Conservation (phyloP, 2,329 filamentous ascomycete species). For the Clarireedia sp. region DNA sequence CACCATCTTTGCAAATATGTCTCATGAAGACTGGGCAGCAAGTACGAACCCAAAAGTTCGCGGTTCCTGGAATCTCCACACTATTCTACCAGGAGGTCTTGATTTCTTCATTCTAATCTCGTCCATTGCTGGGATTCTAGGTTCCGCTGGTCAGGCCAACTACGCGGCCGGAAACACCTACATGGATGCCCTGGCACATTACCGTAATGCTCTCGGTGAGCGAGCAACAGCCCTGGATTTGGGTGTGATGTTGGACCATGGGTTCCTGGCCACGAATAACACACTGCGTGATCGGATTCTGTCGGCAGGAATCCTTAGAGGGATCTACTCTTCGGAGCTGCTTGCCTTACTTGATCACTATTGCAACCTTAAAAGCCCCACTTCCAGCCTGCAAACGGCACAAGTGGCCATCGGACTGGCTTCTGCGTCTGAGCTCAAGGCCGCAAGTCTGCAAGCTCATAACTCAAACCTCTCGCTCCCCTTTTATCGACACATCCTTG, state of each 20-base stretch:
- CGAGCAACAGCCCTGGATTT: slow-evolving; percentile 13
- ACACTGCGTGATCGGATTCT: neutral
- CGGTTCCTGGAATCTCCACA: slow-evolving; percentile 19
- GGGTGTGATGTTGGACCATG: slow-evolving; percentile 6
- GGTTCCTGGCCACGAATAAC: neutral
- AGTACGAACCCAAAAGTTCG: slow-evolving; percentile 31
- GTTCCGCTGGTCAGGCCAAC: slow-evolving; percentile 8
- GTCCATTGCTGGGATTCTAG: slow-evolving; percentile 25
- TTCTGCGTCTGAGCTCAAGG: neutral
- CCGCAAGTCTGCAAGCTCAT: neutral
- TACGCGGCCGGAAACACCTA: slow-evolving; percentile 28
- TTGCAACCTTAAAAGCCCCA: too few relatives aligned
- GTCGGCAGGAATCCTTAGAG: neutral
- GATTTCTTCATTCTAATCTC: slow-evolving; percentile 25
- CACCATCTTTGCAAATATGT: slow-evolving; percentile 27
- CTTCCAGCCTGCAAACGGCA: neutral
- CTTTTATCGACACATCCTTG: too few relatives aligned
- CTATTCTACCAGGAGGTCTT: slow-evolving; percentile 5
- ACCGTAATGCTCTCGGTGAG: slow-evolving; percentile 7
- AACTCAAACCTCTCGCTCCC: too few relatives aligned
- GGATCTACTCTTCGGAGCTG: too few relatives aligned
- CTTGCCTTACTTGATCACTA: too few relatives aligned
- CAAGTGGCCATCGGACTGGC: neutral
- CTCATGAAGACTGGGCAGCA: slow-evolving; percentile 29
- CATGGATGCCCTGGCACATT: slow-evolving; percentile 13